phyloP scores from a whole-genome alignment of 768 basidiomycete genomes.

The Auriscalpium microsporum region DNA sequence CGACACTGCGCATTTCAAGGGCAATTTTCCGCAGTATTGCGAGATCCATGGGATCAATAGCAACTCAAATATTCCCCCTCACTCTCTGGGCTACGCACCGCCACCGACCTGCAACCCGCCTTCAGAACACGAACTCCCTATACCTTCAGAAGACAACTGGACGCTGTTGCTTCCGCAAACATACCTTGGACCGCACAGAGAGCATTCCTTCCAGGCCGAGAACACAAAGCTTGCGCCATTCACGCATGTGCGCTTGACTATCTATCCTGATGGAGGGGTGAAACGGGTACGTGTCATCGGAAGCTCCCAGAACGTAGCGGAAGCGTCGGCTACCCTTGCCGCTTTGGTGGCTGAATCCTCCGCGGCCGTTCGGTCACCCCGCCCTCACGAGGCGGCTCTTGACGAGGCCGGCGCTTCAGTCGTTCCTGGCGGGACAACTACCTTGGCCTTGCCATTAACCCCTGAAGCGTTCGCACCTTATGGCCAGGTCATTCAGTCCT shows the following conservation, averaged over 20 bases:
- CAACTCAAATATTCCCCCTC: conserved; percentile 25
- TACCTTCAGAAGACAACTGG: conserved; percentile 49
- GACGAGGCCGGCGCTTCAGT: background rate
- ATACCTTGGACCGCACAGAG: conserved; percentile 81
- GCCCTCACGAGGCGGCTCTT: background rate
- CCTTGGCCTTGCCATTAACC: conserved; percentile 67
- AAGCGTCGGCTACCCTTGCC: background rate
- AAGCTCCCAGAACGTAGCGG: conserved; percentile 30
- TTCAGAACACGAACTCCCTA: conserved; percentile 20
- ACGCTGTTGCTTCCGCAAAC: conserved; percentile 61
- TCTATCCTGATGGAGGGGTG: conserved; percentile 91
- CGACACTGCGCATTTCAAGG: conserved; percentile 93
- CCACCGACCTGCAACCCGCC: conserved; percentile 10
- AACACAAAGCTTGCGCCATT: conserved; percentile 48
- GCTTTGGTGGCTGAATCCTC: background rate
- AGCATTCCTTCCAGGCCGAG: conserved; percentile 83
- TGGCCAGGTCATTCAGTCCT: conserved; percentile 89
- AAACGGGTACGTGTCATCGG: conserved; percentile 88
- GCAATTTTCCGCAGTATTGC: conserved; percentile 88
- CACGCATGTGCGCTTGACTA: conserved; percentile 82
- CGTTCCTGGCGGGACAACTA: background rate
- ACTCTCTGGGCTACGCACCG: conserved; percentile 8
- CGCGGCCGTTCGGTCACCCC: background rate
- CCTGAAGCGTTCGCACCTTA: conserved; percentile 81
- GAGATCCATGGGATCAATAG: conserved; percentile 57